These are phyloP conservation scores for Microascus cirrosus DNA, from an alignment of 2,329 filamentous ascomycete genomes.

Conservation along the genomic window DNA sequence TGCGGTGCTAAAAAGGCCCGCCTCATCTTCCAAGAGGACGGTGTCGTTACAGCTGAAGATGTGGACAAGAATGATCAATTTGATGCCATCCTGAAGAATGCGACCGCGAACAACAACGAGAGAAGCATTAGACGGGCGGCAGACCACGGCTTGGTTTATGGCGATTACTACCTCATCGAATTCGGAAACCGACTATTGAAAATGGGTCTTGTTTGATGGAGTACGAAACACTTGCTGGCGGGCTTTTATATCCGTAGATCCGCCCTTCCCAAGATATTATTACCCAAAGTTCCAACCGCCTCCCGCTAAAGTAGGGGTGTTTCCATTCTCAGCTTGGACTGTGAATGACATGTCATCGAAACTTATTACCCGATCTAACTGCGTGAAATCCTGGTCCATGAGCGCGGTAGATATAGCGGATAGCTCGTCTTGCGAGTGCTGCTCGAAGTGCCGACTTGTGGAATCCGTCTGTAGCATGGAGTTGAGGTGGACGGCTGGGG, in stretches of 20 bases:
- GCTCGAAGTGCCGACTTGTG: background rate
- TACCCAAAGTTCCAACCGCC: background rate
- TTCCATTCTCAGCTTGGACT: background rate
- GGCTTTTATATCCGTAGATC: background rate
- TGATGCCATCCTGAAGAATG: conserved; percentile 11
- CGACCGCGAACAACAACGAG: conserved; percentile 20
- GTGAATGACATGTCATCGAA: conserved; percentile 23
- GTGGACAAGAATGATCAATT: conserved; percentile 16
- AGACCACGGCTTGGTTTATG: conserved; percentile 34
- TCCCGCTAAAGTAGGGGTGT: background rate
- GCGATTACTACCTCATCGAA: conserved; percentile 35
- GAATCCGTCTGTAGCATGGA: background rate
- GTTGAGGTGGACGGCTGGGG: background rate
- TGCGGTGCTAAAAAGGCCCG: conserved; percentile 12
- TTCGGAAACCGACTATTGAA: conserved; percentile 29
- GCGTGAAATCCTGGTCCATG: conserved; percentile 19
- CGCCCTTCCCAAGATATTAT: background rate
- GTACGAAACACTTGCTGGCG: no score
- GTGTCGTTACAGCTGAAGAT: conserved; percentile 15
- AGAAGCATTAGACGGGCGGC: conserved; percentile 11
- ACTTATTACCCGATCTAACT: conserved; percentile 20
- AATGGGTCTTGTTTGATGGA: background rate
- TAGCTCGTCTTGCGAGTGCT: conserved; percentile 11
- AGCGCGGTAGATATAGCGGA: conserved; percentile 18
- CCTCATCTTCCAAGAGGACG: background rate